phyloP scores from a whole-genome alignment of 2,329 filamentous ascomycete genomes.

The Aspergillus aculeatus region DNA sequence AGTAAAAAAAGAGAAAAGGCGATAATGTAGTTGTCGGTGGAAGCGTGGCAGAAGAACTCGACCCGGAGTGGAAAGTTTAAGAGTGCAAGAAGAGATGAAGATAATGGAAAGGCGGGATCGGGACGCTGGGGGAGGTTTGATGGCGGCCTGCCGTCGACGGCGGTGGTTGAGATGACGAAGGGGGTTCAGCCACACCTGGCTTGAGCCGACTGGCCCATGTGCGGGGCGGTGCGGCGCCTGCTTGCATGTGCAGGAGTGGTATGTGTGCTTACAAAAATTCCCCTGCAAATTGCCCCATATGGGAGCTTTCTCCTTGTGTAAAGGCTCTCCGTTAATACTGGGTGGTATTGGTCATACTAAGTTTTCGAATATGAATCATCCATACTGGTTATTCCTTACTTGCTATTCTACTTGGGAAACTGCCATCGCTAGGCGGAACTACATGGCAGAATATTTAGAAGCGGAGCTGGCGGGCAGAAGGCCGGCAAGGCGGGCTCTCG shows the following conservation, averaged over 20 bases:
- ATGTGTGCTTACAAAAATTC: too few relatives aligned
- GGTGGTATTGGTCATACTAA: too few relatives aligned
- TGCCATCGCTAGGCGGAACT: too few relatives aligned
- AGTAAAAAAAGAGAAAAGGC: conserved; percentile 4
- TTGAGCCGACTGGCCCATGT: conserved; percentile 17
- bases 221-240: conserved; percentile 18
- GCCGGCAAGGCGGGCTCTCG: too few relatives aligned
- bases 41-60: neutral
- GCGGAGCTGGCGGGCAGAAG: too few relatives aligned
- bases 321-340: too few relatives aligned
- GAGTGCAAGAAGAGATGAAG: conserved; percentile 19
- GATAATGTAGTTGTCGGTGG: neutral
- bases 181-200: conserved; percentile 31
- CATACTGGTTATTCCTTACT: too few relatives aligned
- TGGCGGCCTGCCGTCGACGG: conserved; percentile 13
- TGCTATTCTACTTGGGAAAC: too few relatives aligned
- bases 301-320: too few relatives aligned
- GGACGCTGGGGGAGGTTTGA: conserved; percentile 21
- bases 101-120: conserved; percentile 23
- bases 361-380: too few relatives aligned
- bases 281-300: too few relatives aligned
- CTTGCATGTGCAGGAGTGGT: neutral
- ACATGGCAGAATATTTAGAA: too few relatives aligned
- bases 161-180: conserved; percentile 35
- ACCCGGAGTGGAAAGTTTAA: conserved; percentile 7